These are phyloP conservation scores for Ilex asprella DNA, from an alignment of 257 asterid genomes.

Conservation along the genomic window DNA sequence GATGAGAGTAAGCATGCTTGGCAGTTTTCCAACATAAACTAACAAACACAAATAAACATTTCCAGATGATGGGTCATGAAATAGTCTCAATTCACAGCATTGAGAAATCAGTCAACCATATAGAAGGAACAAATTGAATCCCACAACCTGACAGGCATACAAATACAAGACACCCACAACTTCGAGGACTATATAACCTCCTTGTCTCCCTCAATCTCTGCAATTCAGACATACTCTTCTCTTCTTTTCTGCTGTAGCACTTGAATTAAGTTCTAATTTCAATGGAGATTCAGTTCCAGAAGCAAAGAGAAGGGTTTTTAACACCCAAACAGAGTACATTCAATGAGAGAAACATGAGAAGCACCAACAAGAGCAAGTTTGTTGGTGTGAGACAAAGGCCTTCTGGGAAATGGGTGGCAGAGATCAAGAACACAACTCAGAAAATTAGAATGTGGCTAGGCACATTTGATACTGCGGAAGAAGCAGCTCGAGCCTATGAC, in stretches of 20 bases:
- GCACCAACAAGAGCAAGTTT: conserved; percentile 40
- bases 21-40: conserved; percentile 13
- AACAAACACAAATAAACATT: conserved; percentile 27
- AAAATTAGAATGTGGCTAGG: conserved; percentile 93
- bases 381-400: conserved; percentile 88
- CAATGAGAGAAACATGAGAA: conserved; percentile 21
- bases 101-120: conserved; percentile 48
- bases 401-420: conserved; percentile 88
- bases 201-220: conserved; percentile 27
- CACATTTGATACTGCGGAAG: conserved; percentile 80
- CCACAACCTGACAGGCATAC: conserved; percentile 23
- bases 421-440: conserved; percentile 83
- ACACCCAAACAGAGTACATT: conserved; percentile 4
- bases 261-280: neutral
- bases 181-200: conserved; percentile 29
- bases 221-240: conserved; percentile 7
- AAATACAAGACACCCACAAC: conserved; percentile 29
- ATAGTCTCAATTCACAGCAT: conserved; percentile 22
- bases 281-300: conserved; percentile 49
- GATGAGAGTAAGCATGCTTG: conserved; percentile 31
- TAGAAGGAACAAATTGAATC: conserved; percentile 13
- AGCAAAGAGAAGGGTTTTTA: conserved; percentile 2
- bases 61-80: conserved; percentile 17
- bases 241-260: neutral
- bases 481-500: conserved; percentile 81